Percentiles rank a stretch among this genome's conserved stretches.
phyloP scores from a whole-genome alignment of 768 basidiomycete genomes.

The Leccinum boreale region DNA sequence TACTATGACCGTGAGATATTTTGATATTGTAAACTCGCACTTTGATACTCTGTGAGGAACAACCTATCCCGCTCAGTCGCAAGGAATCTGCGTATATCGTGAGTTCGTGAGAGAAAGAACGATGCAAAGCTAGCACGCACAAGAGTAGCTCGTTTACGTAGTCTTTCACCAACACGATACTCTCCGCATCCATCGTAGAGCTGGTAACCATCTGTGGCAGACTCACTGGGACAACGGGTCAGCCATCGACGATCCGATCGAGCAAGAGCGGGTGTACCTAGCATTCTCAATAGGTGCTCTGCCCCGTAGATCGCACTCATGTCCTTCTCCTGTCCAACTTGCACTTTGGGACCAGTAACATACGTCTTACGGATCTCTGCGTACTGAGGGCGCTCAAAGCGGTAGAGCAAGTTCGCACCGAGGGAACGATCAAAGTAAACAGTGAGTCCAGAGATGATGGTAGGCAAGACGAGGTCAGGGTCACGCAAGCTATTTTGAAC shows the following conservation, averaged over 20 bases:
- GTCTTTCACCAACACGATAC: conserved; percentile 76
- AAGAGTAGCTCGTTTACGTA: conserved; percentile 85
- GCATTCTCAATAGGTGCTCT: conserved; percentile 87
- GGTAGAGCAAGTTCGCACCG: conserved; percentile 87
- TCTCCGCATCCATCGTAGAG: conserved; percentile 89
- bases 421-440: conserved; percentile 93
- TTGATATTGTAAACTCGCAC: conserved; percentile 73
- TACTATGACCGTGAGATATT: conserved; percentile 64
- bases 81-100: conserved; percentile 59
- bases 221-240: conserved; percentile 59
- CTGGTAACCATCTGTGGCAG: conserved; percentile 87
- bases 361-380: conserved; percentile 71
- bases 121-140: conserved; percentile 43
- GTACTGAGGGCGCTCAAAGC: conserved; percentile 94
- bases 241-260: conserved; percentile 1
- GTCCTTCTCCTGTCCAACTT: conserved; percentile 68
- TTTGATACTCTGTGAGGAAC: conserved; percentile 79
- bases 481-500: conserved; percentile 54
- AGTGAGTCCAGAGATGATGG: conserved; percentile 79
- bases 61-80: conserved; percentile 66
- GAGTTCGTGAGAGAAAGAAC: background rate
- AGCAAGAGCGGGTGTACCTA: conserved; percentile 54
- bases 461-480: conserved; percentile 66
- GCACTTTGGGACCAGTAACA: conserved; percentile 69
- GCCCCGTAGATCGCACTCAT: conserved; percentile 93